Conservation (phyloP, 805 yeast species). For the Torulaspora microellipsoides region DNA sequence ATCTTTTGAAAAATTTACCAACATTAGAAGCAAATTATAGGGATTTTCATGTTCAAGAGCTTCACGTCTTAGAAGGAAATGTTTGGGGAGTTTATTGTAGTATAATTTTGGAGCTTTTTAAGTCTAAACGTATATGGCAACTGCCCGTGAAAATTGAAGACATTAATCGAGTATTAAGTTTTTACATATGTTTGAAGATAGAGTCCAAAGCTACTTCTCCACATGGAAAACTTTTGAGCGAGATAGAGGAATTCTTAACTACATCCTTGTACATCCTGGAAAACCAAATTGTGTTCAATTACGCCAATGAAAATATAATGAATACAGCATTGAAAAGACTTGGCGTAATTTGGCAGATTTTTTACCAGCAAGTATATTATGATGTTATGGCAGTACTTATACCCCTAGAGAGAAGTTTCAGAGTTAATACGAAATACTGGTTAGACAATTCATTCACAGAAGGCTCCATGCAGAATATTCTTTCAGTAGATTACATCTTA, state of each 20-base stretch:
- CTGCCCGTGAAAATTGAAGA: conserved; percentile 32
- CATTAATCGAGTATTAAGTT: conserved; percentile 24
- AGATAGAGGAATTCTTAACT: conserved; percentile 31
- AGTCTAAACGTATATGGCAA: conserved; percentile 31
- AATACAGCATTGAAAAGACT: conserved; percentile 36
- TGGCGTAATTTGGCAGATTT: conserved; percentile 51
- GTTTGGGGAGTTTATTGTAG: conserved; percentile 33
- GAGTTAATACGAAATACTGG: conserved; percentile 29
- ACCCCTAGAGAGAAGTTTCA: conserved; percentile 43
- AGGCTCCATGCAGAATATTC: conserved; percentile 9
- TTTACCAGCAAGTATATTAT: conserved; percentile 51
- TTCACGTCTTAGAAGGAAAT: conserved; percentile 28
- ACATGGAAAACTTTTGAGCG: conserved; percentile 23
- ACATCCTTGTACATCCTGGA: conserved; percentile 38
- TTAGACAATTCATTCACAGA: conserved; percentile 18
- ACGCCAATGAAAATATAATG: conserved; percentile 32
- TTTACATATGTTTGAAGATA: conserved; percentile 27
- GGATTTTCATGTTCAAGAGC: conserved; percentile 27
- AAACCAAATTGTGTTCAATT: conserved; percentile 35
- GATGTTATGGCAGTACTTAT: conserved; percentile 57
- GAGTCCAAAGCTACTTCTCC: conserved; percentile 27
- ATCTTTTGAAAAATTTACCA: conserved; percentile 30
- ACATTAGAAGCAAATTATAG: conserved; percentile 32
- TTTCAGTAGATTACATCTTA: conserved; percentile 39
- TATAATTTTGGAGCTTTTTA: conserved; percentile 28